Percentiles rank a stretch among this genome's conserved stretches.
These are phyloP conservation scores for Incumbomyces delicatus DNA, from an alignment of 2,329 filamentous ascomycete species.

Conservation along the genomic window DNA sequence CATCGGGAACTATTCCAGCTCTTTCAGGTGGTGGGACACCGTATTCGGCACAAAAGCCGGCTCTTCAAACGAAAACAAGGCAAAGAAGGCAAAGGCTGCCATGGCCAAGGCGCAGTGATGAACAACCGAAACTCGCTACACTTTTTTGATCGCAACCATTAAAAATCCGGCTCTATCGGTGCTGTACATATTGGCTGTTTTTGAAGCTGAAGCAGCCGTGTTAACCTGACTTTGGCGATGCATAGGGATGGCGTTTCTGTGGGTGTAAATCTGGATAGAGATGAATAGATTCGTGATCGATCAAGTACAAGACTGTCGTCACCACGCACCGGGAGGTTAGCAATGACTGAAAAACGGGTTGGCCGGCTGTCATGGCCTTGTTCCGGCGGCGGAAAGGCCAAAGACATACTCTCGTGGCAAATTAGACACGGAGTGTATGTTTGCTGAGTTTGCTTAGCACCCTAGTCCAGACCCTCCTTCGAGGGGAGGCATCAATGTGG, in stretches of 20 bases:
- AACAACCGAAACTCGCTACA: not conserved
- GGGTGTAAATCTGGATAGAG: not conserved
- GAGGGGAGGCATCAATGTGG: no score
- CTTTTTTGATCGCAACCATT: no score
- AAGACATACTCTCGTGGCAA: no score
- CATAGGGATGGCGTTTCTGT: not conserved
- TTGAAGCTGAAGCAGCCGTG: no score
- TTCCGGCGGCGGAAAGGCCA: no score
- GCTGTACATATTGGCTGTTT: not conserved
- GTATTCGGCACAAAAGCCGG: slow-evolving; percentile 86
- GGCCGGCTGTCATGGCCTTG: no score
- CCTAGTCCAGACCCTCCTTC: no score
- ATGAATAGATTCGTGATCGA: not conserved
- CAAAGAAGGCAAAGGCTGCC: slow-evolving; percentile 10
- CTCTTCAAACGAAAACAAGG: slow-evolving; percentile 12
- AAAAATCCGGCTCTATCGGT: no score
- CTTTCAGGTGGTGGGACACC: slow-evolving; percentile 99
- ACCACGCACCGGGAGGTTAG: not conserved
- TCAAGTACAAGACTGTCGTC: no score
- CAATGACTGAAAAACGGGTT: not conserved
- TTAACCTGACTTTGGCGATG: not conserved
- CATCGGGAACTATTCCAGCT: slow-evolving; percentile 94
- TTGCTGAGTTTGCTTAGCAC: no score
- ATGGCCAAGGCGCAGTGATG: slow-evolving; percentile 5
- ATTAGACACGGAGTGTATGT: no score